Base-by-base conservation (phyloP, 73 alveolate genomes). In the Paramecium octaurelia region DNA sequence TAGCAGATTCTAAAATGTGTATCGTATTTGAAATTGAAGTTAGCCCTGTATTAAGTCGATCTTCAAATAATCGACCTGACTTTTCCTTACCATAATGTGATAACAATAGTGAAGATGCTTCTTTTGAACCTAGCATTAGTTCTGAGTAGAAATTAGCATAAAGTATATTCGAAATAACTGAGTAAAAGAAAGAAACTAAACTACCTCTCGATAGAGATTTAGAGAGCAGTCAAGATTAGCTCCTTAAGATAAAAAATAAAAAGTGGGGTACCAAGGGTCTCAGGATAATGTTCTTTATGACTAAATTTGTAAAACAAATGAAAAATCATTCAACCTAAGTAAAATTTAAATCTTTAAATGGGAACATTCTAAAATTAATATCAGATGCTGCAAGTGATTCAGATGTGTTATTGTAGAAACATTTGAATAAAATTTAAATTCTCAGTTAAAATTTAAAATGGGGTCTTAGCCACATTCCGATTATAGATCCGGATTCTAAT, bases 321-420 rank as follows among this genome's bases (percentile, higher is more conserved):
- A 71, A 71, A 38, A 71, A 71, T 20, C 48, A 29, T 21, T 71
- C 86, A 8, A 24, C 86, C 6, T 34, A 71, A 71, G 40, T 71
- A 10, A 71, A 71, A 71, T 36, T 71, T 34, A 71, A 71, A 71
- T 71, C 86, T 23, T 16, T 71, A 34, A 71, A 71, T 71, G 48
- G 16, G 2, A 21, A 71, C 40, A 71, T 71, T 29, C 57, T 71
- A 1, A 14, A 29, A 29, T 71, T 71, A 12, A 71, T 71, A 7
- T 34, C 48, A 24, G 86, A 71, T 36, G 58, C 48, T 34, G 86
- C 86, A 29, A 71, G 86, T 71, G 86, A 71, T 34, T 34, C 59
- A 29, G 57, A 71, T 29, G 58, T 71, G 2, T 71, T 71, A 29
- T 24, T 71, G 86, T 5, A 71, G 16, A 29, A 71, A 71, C 48